These are phyloP conservation scores for Saccharomycopsis microspora DNA, from an alignment of 805 yeast species.

Conservation along the genomic window DNA sequence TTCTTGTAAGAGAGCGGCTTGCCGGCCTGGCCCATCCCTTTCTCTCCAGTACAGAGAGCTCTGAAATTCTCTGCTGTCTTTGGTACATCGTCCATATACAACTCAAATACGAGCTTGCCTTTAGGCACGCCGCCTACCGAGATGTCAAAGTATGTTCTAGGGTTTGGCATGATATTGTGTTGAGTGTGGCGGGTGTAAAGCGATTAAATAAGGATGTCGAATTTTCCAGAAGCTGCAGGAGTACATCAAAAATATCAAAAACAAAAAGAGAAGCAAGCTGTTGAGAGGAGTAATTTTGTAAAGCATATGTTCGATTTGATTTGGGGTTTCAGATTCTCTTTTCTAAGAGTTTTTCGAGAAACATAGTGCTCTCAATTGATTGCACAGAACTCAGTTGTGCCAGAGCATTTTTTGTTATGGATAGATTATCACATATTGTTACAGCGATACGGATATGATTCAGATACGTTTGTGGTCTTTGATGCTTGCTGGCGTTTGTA, in stretches of 20 bases:
- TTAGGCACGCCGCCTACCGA: conserved; percentile 55
- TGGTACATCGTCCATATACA: conserved; percentile 67
- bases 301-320: no score
- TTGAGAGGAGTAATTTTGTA: no score
- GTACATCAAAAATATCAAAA: not conserved
- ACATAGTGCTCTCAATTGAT: no score
- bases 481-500: no score
- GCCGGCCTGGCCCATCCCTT: conserved; percentile 52
- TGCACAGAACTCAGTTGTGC: no score
- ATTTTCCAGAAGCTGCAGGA: not conserved
- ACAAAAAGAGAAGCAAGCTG: no score
- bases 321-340: no score
- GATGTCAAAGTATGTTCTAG: conserved; percentile 70
- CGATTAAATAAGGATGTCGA: not conserved
- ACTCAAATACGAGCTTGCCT: conserved; percentile 74
- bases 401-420: no score
- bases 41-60: conserved; percentile 82
- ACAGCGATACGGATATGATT: no score
- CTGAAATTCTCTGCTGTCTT: conserved; percentile 85
- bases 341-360: no score
- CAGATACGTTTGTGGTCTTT: no score
- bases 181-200: not conserved
- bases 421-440: no score
- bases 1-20: conserved; percentile 66
- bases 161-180: conserved; percentile 16